A percentile compares a stretch with the other conserved stretches of the same genome.
These are phyloP conservation scores for Aegilops longissima DNA, from an alignment of 176 grass and related monocot species.

Conservation along the genomic window DNA sequence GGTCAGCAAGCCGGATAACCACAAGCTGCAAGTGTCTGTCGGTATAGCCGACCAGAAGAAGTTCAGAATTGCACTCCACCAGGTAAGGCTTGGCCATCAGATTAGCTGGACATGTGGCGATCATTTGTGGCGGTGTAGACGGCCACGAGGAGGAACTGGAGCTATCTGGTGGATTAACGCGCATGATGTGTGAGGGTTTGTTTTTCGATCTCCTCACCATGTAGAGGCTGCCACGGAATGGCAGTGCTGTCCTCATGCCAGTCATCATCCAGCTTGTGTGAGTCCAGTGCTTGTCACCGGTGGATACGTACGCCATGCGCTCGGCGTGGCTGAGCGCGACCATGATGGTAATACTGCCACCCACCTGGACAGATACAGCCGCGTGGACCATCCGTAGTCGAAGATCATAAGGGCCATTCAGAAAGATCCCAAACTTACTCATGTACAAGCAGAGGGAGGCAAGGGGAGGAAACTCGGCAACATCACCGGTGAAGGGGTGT, in stretches of 20 bases:
- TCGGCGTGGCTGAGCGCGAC: not conserved
- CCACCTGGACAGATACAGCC: not conserved
- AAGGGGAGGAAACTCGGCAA: not conserved
- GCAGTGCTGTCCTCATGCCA: not conserved
- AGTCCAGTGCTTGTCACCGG: not conserved
- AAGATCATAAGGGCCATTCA: conserved; percentile 6
- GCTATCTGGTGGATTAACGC: not conserved
- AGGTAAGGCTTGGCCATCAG: not conserved
- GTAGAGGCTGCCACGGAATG: conserved; percentile 4
- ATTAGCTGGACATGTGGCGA: not conserved
- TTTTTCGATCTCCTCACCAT: not conserved
- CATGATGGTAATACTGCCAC: not conserved
- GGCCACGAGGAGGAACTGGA: not conserved
- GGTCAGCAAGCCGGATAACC: not conserved
- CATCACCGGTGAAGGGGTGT: not conserved
- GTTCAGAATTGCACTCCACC: conserved; percentile 5
- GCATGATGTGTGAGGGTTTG: not conserved
- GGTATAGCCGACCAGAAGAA: not conserved
- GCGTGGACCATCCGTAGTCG: not conserved
- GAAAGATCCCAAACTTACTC: not conserved
- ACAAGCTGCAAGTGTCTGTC: not conserved
- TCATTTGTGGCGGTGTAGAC: not conserved
- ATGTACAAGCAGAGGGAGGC: conserved; percentile 1
- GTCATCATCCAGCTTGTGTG: conserved; percentile 1
- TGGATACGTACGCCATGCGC: not conserved